Conservation (phyloP, 768 basidiomycete genomes). For the Termitomyces sp. region DNA sequence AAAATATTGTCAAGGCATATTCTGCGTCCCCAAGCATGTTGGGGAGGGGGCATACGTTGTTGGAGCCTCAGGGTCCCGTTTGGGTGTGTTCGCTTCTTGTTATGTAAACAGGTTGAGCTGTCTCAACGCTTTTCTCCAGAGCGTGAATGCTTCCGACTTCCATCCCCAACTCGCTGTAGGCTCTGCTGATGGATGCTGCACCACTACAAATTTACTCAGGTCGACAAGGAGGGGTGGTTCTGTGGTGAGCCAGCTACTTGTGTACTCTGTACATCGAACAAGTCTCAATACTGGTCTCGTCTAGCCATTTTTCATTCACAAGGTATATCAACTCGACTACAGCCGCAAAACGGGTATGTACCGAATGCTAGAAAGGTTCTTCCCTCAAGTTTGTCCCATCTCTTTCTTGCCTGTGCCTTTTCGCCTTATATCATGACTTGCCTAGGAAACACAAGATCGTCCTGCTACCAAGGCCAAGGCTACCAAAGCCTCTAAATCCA, state of each 20-base stretch:
- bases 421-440: background rate
- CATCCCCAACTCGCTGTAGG: conserved; percentile 85
- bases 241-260: conserved; percentile 47
- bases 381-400: conserved; percentile 55
- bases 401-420: background rate
- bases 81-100: conserved; percentile 58
- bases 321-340: conserved; percentile 86
- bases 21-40: conserved; percentile 71
- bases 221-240: conserved; percentile 67
- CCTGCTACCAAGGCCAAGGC: conserved; percentile 41
- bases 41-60: conserved; percentile 65
- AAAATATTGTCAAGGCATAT: conserved; percentile 75
- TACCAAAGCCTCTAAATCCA: conserved; percentile 40
- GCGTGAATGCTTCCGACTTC: conserved; percentile 71
- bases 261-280: background rate
- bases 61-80: conserved; percentile 76
- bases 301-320: conserved; percentile 75
- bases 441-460: conserved; percentile 18
- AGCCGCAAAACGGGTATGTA: conserved; percentile 71
- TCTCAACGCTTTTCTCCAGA: conserved; percentile 38
- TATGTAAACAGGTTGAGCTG: background rate
- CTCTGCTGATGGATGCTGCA: conserved; percentile 78
- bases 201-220: conserved; percentile 68
- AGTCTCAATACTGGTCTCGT: background rate
- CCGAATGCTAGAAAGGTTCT: conserved; percentile 85